A percentile compares a stretch with the other conserved stretches of the same genome.
Conservation (phyloP, 768 basidiomycete species). For the Gymnopilus dilepis region DNA sequence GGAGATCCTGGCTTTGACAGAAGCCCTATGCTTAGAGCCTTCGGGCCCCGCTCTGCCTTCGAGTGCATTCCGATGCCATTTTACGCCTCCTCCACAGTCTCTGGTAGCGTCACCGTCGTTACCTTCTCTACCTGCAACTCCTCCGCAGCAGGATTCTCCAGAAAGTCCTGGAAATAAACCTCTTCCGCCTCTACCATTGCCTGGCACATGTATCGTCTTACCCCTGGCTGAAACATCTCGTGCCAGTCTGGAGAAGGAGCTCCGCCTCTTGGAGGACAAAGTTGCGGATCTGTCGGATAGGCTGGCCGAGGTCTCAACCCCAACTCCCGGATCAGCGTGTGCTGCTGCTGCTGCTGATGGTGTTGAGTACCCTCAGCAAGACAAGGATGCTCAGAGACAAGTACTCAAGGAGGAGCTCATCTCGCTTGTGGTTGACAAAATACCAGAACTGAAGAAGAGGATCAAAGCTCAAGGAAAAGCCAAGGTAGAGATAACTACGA, state of each 20-base stretch:
- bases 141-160: too few species aligned
- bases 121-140: not conserved
- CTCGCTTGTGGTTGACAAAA: not conserved
- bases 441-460: not conserved
- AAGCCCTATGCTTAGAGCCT: not conserved
- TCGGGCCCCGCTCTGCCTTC: not conserved
- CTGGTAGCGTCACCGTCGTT: not conserved
- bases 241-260: not conserved
- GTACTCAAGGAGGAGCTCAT: not conserved
- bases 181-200: not conserved
- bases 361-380: too few species aligned
- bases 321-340: not conserved
- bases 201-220: not conserved
- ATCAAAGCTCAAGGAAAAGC: not conserved
- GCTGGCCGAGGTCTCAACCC: not conserved
- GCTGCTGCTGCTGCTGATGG: not conserved
- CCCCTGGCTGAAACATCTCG: not conserved
- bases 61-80: not conserved
- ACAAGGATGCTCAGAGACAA: not conserved
- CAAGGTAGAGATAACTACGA: not conserved
- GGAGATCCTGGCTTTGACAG: not conserved
- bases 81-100: too few species aligned
- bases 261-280: not conserved
- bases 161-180: too few species aligned
- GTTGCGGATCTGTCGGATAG: not conserved